These are phyloP conservation scores for Neohortaea acidophila DNA, from an alignment of 495 filamentous ascomycete species.

Conservation along the genomic window DNA sequence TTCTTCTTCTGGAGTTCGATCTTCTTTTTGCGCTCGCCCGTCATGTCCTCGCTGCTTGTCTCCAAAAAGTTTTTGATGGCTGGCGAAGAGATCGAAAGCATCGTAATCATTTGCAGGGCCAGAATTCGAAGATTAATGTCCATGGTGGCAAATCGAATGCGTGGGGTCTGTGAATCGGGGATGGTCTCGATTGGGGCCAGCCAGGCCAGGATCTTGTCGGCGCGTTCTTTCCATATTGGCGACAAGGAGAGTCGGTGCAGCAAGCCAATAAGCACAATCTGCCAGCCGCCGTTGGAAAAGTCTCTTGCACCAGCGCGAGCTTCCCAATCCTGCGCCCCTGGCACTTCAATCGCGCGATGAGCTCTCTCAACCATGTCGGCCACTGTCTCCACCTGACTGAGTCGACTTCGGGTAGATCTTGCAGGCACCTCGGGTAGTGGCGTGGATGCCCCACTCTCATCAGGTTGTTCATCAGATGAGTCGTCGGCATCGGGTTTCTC, in stretches of 20 bases:
- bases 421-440: conserved; percentile 38
- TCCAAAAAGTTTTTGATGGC: conserved; percentile 77
- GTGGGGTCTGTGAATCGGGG: conserved; percentile 57
- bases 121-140: conserved; percentile 71
- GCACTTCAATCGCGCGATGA: conserved; percentile 61
- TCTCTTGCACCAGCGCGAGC: conserved; percentile 67
- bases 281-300: conserved; percentile 83
- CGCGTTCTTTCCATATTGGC: conserved; percentile 49
- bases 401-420: conserved; percentile 68
- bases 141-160: conserved; percentile 51
- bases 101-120: conserved; percentile 71
- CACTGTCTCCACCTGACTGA: conserved; percentile 68
- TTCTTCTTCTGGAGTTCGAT: conserved; percentile 76
- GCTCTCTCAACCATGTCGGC: conserved; percentile 18
- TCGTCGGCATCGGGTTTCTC: conserved; percentile 52
- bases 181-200: conserved; percentile 63
- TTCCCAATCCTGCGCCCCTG: conserved; percentile 63
- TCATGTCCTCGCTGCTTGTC: conserved; percentile 83
- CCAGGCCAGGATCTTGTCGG: conserved; percentile 62
- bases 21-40: conserved; percentile 81
- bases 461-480: conserved; percentile 39
- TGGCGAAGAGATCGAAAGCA: conserved; percentile 74
- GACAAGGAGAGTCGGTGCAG: conserved; percentile 69
- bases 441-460: conserved; percentile 36
- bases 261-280: conserved; percentile 74